Evolutionary conservation across 2,329 filamentous ascomycete species (phyloP).

Genomic region (Cladosporium sp.): DNA sequence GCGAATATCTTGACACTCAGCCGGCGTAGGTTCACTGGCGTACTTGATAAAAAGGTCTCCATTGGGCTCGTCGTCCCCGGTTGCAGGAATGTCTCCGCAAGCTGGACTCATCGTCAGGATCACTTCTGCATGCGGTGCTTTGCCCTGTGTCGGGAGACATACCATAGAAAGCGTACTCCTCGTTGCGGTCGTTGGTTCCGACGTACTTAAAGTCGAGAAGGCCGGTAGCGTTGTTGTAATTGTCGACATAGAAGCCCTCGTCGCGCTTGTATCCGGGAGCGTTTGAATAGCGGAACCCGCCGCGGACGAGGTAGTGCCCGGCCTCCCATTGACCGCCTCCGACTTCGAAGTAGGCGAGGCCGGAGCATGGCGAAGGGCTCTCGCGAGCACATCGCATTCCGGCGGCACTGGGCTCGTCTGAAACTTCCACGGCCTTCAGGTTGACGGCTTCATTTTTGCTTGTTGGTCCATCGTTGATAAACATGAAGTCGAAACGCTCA

Average conservation of each 20-base stretch:
- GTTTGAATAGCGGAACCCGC: not conserved
- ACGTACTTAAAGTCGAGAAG: not conserved
- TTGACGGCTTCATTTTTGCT: not conserved
- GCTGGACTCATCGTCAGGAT: not conserved
- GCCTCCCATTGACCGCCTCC: conserved; percentile 4
- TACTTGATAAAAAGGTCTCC: conserved; percentile 15
- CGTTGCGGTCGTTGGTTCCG: not conserved
- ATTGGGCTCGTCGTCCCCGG: not conserved
- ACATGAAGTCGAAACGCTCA: not conserved
- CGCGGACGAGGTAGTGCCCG: not conserved
- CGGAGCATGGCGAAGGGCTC: not conserved
- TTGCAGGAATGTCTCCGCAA: not conserved
- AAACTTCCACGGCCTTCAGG: not conserved
- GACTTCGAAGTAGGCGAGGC: not conserved
- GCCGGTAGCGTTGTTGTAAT: conserved; percentile 7
- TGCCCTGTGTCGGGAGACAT: not conserved
- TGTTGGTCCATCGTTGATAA: not conserved
- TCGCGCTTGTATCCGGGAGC: not conserved
- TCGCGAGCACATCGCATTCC: not conserved
- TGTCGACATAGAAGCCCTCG: not conserved
- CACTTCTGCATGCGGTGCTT: not conserved
- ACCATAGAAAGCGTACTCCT: conserved; percentile 12
- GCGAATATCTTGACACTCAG: conserved; percentile 10
- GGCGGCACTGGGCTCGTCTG: not conserved
- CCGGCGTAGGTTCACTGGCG: not conserved